Conservation (phyloP, 75 land plant genomes). For the Picea glauca region DNA sequence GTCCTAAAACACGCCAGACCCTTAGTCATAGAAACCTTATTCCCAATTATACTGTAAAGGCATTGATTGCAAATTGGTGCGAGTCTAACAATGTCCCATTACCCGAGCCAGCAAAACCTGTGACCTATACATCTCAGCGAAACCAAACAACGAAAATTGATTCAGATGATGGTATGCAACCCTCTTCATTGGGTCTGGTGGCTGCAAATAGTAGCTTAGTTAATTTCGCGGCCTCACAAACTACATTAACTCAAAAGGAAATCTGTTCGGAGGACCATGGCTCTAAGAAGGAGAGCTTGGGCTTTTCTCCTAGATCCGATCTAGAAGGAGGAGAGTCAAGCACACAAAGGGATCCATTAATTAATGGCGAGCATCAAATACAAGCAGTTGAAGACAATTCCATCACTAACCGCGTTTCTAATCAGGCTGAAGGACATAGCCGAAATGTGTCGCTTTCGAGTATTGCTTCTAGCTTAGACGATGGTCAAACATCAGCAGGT, state of each 20-base stretch:
- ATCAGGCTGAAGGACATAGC: constrained; percentile 23
- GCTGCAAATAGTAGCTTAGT: not conserved
- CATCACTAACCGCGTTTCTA: constrained; percentile 11
- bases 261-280: constrained; percentile 1
- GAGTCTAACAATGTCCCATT: constrained; percentile 39
- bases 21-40: constrained; percentile 43
- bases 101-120: constrained; percentile 36
- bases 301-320: not conserved
- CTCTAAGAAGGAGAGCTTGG: not conserved
- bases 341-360: not conserved
- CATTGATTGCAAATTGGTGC: constrained; percentile 54
- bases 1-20: constrained; percentile 45
- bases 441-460: constrained; percentile 52
- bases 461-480: constrained; percentile 33
- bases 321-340: constrained; percentile 8
- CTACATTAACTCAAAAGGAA: not conserved
- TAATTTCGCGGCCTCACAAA: not conserved
- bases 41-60: constrained; percentile 57
- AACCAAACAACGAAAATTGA: not conserved
- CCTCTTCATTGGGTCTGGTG: not conserved
- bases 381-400: constrained; percentile 1
- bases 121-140: not conserved
- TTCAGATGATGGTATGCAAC: not conserved
- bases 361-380: constrained; percentile 10
- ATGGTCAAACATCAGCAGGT: constrained; percentile 18